Conservation (phyloP, 805 yeast species). For the Barnettozyma botsteinii region DNA sequence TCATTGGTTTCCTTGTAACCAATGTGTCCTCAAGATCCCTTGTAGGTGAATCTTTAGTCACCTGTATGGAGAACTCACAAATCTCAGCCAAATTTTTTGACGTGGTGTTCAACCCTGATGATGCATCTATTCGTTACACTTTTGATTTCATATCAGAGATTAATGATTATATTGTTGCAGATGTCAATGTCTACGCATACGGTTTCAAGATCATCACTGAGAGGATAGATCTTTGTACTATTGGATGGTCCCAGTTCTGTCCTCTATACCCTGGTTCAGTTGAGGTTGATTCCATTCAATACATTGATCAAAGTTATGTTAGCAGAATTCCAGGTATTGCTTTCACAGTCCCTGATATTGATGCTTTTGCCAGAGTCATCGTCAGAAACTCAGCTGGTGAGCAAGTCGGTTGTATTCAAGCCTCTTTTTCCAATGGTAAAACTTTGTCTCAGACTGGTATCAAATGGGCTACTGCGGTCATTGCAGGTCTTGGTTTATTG, state of each 20-base stretch:
- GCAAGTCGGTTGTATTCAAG: slow-evolving; percentile 88
- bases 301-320: slow-evolving; percentile 45
- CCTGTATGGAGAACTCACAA: slow-evolving; percentile 76
- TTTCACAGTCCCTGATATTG: slow-evolving; percentile 87
- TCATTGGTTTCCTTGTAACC: not conserved
- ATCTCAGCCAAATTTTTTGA: slow-evolving; percentile 69
- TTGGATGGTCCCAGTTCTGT: slow-evolving; percentile 81
- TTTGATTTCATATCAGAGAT: slow-evolving; percentile 66
- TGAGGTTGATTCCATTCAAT: slow-evolving; percentile 66
- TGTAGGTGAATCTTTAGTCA: slow-evolving; percentile 52
- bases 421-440: slow-evolving; percentile 77
- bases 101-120: slow-evolving; percentile 71
- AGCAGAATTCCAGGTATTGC: slow-evolving; percentile 76
- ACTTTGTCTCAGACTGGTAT: slow-evolving; percentile 94
- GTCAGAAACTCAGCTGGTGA: slow-evolving; percentile 55
- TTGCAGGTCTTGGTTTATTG: slow-evolving; percentile 80
- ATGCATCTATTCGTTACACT: slow-evolving; percentile 59
- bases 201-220: slow-evolving; percentile 67
- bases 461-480: slow-evolving; percentile 93
- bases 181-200: slow-evolving; percentile 73
- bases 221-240: slow-evolving; percentile 54
- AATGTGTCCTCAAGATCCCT: slow-evolving; percentile 3
- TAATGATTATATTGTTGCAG: slow-evolving; percentile 60
- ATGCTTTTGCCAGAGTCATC: slow-evolving; percentile 70
- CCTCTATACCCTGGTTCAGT: slow-evolving; percentile 80